These are phyloP conservation scores for Crithidia bombi DNA, from an alignment of 208 protist species.

Conservation along the genomic window DNA sequence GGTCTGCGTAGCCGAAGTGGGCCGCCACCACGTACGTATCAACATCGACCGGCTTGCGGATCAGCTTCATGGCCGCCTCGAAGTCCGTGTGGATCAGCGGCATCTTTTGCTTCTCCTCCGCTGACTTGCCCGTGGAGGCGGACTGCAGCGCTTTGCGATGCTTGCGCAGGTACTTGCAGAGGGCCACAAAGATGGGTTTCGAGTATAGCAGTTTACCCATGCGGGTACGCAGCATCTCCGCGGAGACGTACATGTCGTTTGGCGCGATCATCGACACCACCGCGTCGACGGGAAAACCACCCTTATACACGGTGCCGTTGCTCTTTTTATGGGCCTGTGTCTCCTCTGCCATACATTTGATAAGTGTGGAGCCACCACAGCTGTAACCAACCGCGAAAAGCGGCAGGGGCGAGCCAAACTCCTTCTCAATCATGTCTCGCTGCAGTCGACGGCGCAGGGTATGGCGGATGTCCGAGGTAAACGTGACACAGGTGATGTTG, in stretches of 20 bases:
- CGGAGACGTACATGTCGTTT: constrained; percentile 47
- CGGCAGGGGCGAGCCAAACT: constrained; percentile 39
- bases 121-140: constrained; percentile 26
- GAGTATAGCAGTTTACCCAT: constrained; percentile 44
- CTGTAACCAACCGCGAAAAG: constrained; percentile 63
- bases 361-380: constrained; percentile 44
- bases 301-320: constrained; percentile 17
- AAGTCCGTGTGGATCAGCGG: constrained; percentile 25
- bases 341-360: constrained; percentile 59
- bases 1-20: constrained; percentile 49
- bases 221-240: constrained; percentile 32
- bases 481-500: constrained; percentile 47
- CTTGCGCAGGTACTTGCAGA: constrained; percentile 47
- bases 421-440: constrained; percentile 10
- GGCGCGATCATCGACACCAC: constrained; percentile 45
- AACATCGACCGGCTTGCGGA: constrained; percentile 39
- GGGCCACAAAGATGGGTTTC: constrained; percentile 30
- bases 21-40: constrained; percentile 50
- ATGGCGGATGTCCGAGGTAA: constrained; percentile 50
- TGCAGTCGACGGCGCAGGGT: constrained; percentile 38
- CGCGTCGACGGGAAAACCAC: constrained; percentile 30
- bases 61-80: constrained; percentile 14
- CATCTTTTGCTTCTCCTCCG: constrained; percentile 21
- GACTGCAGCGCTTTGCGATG: constrained; percentile 38
- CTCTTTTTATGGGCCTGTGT: constrained; percentile 8